These are phyloP conservation scores for Sarcodon sp. DNA, from an alignment of 768 basidiomycete species.

Conservation along the genomic window DNA sequence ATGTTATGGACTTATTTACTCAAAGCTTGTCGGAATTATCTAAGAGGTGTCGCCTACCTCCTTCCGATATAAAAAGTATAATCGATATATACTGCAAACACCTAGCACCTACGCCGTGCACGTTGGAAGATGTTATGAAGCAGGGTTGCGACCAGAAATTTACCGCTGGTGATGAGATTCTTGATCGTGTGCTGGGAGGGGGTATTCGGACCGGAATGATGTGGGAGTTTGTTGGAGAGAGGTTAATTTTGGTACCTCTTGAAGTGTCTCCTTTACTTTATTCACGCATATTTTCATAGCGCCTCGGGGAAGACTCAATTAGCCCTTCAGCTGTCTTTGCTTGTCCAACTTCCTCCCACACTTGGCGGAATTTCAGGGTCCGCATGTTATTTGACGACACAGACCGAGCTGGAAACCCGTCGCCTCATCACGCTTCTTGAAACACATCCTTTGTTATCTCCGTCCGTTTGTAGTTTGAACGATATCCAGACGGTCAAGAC, in stretches of 20 bases:
- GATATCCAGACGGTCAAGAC: slow-evolving; percentile 51
- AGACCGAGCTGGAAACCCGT: slow-evolving; percentile 50
- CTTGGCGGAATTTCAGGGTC: slow-evolving; percentile 53
- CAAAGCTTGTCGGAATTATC: slow-evolving; percentile 37
- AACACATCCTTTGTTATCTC: slow-evolving; percentile 32
- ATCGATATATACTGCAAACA: slow-evolving; percentile 35
- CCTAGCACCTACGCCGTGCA: slow-evolving; percentile 22
- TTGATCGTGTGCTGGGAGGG: slow-evolving; percentile 67
- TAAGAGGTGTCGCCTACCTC: slow-evolving; percentile 38
- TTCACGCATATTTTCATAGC: slow-evolving; percentile 26
- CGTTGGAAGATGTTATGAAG: slow-evolving; percentile 25
- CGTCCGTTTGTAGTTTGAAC: slow-evolving; percentile 30
- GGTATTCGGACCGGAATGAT: slow-evolving; percentile 71
- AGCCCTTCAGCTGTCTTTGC: slow-evolving; percentile 70
- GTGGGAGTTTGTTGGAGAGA: slow-evolving; percentile 85
- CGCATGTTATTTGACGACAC: slow-evolving; percentile 69
- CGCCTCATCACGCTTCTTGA: slow-evolving; percentile 57
- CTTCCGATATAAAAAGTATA: slow-evolving; percentile 34
- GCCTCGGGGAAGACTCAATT: slow-evolving; percentile 93
- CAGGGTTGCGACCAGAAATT: slow-evolving; percentile 32
- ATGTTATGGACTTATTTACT: slow-evolving; percentile 37
- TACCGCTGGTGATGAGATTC: slow-evolving; percentile 58
- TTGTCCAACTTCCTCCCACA: slow-evolving; percentile 54
- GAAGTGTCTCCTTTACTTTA: background rate
- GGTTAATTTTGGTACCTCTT: slow-evolving; percentile 30